A percentile compares a stretch with the other conserved stretches of the same genome.
phyloP scores from a whole-genome alignment of 352 stramenopile species.

The Vaucheria bursata region DNA sequence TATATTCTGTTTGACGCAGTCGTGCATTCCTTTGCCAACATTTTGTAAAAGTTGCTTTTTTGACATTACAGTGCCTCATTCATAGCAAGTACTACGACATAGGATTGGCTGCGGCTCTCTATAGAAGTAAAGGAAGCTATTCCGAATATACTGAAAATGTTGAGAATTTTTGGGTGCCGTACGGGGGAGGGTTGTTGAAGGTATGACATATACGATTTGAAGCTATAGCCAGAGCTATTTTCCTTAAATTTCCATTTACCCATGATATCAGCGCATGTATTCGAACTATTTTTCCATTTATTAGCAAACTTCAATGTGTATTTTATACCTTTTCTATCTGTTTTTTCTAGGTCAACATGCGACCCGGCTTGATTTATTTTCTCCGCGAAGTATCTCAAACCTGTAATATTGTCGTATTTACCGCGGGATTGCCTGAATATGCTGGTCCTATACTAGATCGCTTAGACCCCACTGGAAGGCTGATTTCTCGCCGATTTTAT shows the following conservation, averaged over 20 bases:
- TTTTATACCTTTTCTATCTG: too few relatives aligned
- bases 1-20: too few relatives aligned
- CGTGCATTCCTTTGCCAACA: too few relatives aligned
- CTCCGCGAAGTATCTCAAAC: conserved; percentile 72
- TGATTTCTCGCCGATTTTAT: conserved; percentile 76
- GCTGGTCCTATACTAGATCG: conserved; percentile 82
- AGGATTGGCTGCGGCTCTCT: conserved; percentile 21
- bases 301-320: too few relatives aligned
- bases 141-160: conserved; percentile 32
- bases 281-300: too few relatives aligned
- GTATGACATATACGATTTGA: too few relatives aligned
- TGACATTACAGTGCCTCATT: conserved; percentile 22
- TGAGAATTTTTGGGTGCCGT: conserved; percentile 40
- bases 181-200: conserved; percentile 31
- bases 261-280: too few relatives aligned
- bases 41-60: too few relatives aligned
- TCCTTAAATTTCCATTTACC: too few relatives aligned
- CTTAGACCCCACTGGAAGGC: conserved; percentile 73
- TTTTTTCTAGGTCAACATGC: conserved; percentile 80
- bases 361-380: conserved; percentile 84
- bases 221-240: too few relatives aligned
- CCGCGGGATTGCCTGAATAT: conserved; percentile 87
- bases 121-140: conserved; percentile 29
- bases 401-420: conserved; percentile 87
- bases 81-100: conserved; percentile 45